These are phyloP conservation scores for Malassezia furfur DNA, from an alignment of 1,284 basidiomycete genomes.

Conservation along the genomic window DNA sequence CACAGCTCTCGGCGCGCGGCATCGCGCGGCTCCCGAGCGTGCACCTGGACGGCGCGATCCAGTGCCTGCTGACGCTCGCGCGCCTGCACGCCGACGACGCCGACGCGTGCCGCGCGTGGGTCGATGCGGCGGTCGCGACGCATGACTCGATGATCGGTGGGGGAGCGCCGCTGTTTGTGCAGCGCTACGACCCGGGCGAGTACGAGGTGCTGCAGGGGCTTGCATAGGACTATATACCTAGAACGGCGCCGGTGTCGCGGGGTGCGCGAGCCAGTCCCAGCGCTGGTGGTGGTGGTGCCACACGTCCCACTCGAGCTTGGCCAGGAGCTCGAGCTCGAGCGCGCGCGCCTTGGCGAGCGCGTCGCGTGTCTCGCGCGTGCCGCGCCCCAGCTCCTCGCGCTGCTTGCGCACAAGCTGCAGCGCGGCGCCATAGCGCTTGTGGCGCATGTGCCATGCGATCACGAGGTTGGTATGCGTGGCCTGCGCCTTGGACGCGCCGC, in stretches of 20 bases:
- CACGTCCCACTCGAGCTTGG: constrained; percentile 24
- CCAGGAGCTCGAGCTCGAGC: constrained; percentile 27
- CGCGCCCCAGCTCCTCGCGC: constrained; percentile 37
- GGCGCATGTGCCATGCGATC: constrained; percentile 32
- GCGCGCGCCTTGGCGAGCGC: constrained; percentile 30
- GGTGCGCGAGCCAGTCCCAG: constrained; percentile 10
- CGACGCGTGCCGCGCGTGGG: constrained; percentile 17
- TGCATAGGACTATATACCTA: neutral
- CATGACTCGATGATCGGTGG: constrained; percentile 40
- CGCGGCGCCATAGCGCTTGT: constrained; percentile 33
- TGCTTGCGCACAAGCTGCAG: constrained; percentile 32
- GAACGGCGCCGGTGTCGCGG: constrained; percentile 4
- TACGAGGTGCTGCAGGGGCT: neutral
- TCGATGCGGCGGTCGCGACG: constrained; percentile 28
- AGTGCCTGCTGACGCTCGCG: constrained; percentile 27
- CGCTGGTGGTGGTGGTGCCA: constrained; percentile 17
- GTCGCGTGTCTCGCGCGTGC: constrained; percentile 23
- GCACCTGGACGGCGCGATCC: constrained; percentile 34
- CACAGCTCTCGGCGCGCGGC: constrained; percentile 3
- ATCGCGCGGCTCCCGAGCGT: constrained; percentile 27
- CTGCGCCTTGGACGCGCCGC: constrained; percentile 27
- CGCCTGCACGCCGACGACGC: constrained; percentile 4
- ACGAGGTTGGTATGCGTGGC: constrained; percentile 30
- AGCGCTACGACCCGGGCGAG: constrained; percentile 23
- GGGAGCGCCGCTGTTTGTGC: constrained; percentile 30